Evolutionary conservation across 768 basidiomycete genomes (phyloP), one percentile per base, ranked within the genome.

Genomic region (Lenzites betulinus): DNA sequence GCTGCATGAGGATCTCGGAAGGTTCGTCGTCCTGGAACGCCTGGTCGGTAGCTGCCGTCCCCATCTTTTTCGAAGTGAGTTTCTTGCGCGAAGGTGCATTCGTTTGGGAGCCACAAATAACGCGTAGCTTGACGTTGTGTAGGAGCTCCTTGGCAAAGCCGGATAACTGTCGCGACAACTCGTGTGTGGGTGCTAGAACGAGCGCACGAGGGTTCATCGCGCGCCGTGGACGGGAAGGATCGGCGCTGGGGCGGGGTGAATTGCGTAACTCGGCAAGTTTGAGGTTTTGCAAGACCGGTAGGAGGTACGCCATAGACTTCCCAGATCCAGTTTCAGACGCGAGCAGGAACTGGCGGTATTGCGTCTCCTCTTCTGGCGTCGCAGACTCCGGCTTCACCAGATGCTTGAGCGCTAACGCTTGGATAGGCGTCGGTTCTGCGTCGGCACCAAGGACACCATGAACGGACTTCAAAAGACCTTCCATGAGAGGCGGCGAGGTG

Each of bases 321-420:
- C 93, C 94, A 0, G 92, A 93, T 16, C 95, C 94, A 0, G 93
- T 96, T 73, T 95, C 93, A 0, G 90, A 88, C 0, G 92, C 94
- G 1, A 96, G 79, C 7, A 96, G 81, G 64, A 81, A 87, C 58
- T 78, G 70, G 12, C 67, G 63, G 58, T 71, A 73, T 49, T 85
- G 77, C 47, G 76, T 75, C 69, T 76, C 79, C 25, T 69, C 69
- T 60, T 73, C 66, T 59, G 64, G 26, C 54, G 66, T 23, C 23
- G 51, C 30, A 35, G 60, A 53, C 23, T 67, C 51, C 49, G 49
- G 56, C 7, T 75, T 73, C 53, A 91, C 71, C 18, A 92, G 72
- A 74, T 87, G 85, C 63, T 88, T 84, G 20, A 93, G 67, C 22
- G 89, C 83, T 48, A 93, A 77, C 0, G 84, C 79, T 70, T 94